Conservation (phyloP, 2,329 filamentous ascomycete species). For the Neopestalotiopsis clavispora region DNA sequence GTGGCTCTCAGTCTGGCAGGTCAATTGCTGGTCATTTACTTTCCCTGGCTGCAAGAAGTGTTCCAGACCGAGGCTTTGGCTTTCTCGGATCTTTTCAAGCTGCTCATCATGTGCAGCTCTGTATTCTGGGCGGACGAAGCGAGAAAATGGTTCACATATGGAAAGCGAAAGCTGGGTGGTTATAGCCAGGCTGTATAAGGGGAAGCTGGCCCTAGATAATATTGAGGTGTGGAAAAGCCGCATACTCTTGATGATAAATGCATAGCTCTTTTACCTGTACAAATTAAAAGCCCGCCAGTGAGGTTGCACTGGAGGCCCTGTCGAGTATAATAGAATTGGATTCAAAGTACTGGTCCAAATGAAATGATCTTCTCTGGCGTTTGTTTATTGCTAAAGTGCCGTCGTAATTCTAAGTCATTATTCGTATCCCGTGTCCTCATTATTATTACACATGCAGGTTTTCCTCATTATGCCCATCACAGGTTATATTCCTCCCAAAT, state of each 20-base stretch:
- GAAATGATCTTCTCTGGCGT: not conserved
- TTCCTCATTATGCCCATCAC: not conserved
- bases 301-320: not conserved
- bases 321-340: not conserved
- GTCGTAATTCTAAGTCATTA: no score
- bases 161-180: constrained; percentile 59
- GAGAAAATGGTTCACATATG: constrained; percentile 77
- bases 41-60: constrained; percentile 89
- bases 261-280: constrained; percentile 13
- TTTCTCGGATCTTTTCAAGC: constrained; percentile 72
- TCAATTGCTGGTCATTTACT: constrained; percentile 90
- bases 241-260: not conserved
- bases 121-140: constrained; percentile 96
- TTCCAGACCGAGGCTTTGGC: constrained; percentile 93
- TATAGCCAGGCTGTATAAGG: constrained; percentile 70
- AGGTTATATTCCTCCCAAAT: not conserved
- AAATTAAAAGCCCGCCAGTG: not conserved
- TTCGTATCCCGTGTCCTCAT: no score
- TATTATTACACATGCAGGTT: no score
- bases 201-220: not conserved
- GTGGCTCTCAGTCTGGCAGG: constrained; percentile 84
- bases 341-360: not conserved
- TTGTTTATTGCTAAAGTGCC: not conserved
- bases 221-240: not conserved
- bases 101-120: constrained; percentile 79